Base-by-base conservation (phyloP, 116 monocot genomes). In the Iris pallida region DNA sequence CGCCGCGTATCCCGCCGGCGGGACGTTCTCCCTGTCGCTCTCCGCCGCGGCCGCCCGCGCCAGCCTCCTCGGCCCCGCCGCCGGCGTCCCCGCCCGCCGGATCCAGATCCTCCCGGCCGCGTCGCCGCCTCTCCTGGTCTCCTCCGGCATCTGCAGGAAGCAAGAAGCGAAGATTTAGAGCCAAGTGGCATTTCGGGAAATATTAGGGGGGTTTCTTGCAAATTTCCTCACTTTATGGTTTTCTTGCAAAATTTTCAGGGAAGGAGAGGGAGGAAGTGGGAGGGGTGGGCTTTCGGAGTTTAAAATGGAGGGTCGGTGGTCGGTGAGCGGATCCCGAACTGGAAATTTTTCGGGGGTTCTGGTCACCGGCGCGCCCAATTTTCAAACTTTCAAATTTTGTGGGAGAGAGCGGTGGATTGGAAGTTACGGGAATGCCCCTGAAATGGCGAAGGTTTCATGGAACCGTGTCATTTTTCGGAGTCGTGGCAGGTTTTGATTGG, bases 361-460 rank as follows among this genome's bases (percentile, higher is more conserved):
- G 40, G 53, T 66, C 52, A 66, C 66, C 66, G 51, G 20, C 3
- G 13, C 48, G 47, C 47, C 57, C 60, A 47, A 14, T 47, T 71
- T 70, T 71, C 47, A 61, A 61, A 71, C 41, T 58, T 70, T 70
- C 55, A 70, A 69, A 70, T 45, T 68, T 70, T 7, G 16, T 14
- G 9, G 47, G 57, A 14, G 9, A 63, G 43, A 2, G 63, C 16
- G 58, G 58, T 4, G 18, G 16, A 16, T 18, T 15, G 9, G 16
- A 58, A 58, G 8, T 58, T 58, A 58, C 58, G 58, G n/a, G 20
- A 58, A 16, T 58, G 58, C 58, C 58, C 16, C 58, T 20, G 58
- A 19, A 58, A 30, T 30, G 30, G 2, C 30, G 30, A 30, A 30
- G 30, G 30, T 30, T 30, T 30, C 30, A 30, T 30, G 30, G 30